Evolutionary conservation across 345 rosid species (phyloP), one percentile per base, ranked within the genome.

Genomic region (Arabis hirsuta): DNA sequence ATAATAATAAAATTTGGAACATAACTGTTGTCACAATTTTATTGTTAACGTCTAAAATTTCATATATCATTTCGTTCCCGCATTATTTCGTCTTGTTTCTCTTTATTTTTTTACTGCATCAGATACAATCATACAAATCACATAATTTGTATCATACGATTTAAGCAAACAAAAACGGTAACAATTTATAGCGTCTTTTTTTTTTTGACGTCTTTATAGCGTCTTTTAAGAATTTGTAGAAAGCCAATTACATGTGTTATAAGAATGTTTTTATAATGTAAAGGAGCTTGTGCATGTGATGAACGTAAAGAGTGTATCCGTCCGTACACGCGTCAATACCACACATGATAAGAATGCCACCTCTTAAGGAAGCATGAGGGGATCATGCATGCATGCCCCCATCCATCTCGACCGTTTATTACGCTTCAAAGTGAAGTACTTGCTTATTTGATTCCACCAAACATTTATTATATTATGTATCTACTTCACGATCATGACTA

Each of bases 361-460:
- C 78, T 74, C 73, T 67, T 67, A 67, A 73, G 78, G 73, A 67
- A 42, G 62, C 68, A 74, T 43, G 67, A 51, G 52, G 65, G 65
- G 78, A 66, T 73, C 78, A 74, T 74, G 73, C 73, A 67, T 74
- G 56, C 78, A 74, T 74, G 39, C 29, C 44, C 67, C 62, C 65
- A 34, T 73, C 52, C 53, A 65, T 73, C 72, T 65, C 34, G 59
- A 74, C 78, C 78, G 73, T 74, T 8, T 48, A 74, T 74, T 67
- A 65, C 31, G 65, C 47, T 59, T 42, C 46, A 27, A 67, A 27
- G 1, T 20, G n/a, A 1, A 50, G 27, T 73, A 64, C 52, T 43
- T 55, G 65, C 27, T 46, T 46, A 55, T 32, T 60, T 39, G 14
- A 48, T 48, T 66, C 61, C 62, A 74, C 67, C 73, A 66, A 39